Evolutionary conservation across 2,329 filamentous ascomycete genomes (phyloP).

Genomic region (Neophaeococcomyces mojaviensis): DNA sequence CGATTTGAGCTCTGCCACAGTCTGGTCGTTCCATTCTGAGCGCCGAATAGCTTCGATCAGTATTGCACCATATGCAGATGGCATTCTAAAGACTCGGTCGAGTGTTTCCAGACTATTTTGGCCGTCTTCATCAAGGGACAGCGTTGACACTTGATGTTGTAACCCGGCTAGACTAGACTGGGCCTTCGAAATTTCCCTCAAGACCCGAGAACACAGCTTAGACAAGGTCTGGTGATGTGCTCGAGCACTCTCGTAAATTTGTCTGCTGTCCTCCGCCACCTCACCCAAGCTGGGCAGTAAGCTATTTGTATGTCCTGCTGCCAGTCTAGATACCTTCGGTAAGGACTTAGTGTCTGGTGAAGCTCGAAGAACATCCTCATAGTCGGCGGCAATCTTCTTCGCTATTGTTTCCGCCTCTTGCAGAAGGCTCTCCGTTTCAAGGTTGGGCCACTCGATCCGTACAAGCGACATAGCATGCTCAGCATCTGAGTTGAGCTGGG

Average conservation of each 20-base stretch:
- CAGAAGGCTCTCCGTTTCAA: conserved; percentile 17
- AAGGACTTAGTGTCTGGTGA: conserved; percentile 58
- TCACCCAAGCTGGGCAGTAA: conserved; percentile 54
- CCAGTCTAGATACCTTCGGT: conserved; percentile 56
- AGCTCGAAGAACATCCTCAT: conserved; percentile 66
- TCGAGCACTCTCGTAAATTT: conserved; percentile 54
- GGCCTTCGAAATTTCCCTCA: conserved; percentile 74
- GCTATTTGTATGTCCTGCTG: conserved; percentile 55
- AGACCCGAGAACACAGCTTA: conserved; percentile 59
- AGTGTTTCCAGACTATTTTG: conserved; percentile 74
- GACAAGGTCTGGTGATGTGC: conserved; percentile 53
- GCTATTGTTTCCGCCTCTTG: conserved; percentile 74
- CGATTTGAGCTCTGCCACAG: conserved; percentile 76
- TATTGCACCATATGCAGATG: conserved; percentile 83
- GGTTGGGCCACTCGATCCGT: conserved; percentile 15
- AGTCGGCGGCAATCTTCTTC: conserved; percentile 80
- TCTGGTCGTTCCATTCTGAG: conserved; percentile 85
- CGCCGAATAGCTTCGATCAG: conserved; percentile 77
- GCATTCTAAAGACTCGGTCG: conserved; percentile 71
- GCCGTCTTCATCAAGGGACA: conserved; percentile 68
- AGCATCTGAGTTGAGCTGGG: conserved; percentile 17
- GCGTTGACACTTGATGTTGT: conserved; percentile 61
- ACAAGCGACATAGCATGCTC: conserved; percentile 7
- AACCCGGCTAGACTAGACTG: conserved; percentile 67
- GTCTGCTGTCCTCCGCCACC: conserved; percentile 50